Evolutionary conservation across 768 basidiomycete genomes (phyloP), one percentile per base, ranked within the genome.

Genomic region (Candolleomyces eurysporus): DNA sequence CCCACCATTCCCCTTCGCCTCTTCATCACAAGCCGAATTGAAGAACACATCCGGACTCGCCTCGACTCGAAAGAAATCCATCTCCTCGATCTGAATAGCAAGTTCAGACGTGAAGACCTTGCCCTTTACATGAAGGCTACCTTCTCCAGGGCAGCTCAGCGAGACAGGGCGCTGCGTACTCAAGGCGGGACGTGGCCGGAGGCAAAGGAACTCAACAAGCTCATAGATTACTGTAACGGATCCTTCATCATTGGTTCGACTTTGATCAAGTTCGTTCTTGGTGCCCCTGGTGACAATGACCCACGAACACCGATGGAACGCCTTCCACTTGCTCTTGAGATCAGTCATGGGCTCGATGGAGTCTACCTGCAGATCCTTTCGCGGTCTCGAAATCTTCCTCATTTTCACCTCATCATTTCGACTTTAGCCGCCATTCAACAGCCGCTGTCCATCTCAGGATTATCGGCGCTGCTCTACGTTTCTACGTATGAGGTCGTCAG

Each of bases 191-290:
- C 16, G 10, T 13, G 48, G 21, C 11, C 21, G 48, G 48, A 26
- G 26, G 26, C 26, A 26, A 4, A 26, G 26, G 26, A 26, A 13
- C 22, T 17, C 10, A 13, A n/a, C 21, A n/a, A 10, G 22, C 13
- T 10, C 14, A 49, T 19, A 49, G 22, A 26, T 26, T n/a, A 49
- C 16, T 26, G 16, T 26, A 2, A 19, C 10, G 16, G 48, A 49
- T 49, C 48, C 11, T 49, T 49, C 22, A 91, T 49, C 22, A 16
- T 49, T 26, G n/a, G 10, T 11, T n/a, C 48, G 14, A 49, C 21
- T 10, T 16, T 49, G 11, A 17, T 26, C 21, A 49, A 49, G 10
- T 49, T 49, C 48, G 3, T 49, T 26, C 10, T 49, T 49, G 16
- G n/a, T 14, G 14, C 2, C 13, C 8, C 22, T 19, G 21, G 10